Conservation (phyloP, 2,329 filamentous ascomycete species). For the Monosporascus sp. region DNA sequence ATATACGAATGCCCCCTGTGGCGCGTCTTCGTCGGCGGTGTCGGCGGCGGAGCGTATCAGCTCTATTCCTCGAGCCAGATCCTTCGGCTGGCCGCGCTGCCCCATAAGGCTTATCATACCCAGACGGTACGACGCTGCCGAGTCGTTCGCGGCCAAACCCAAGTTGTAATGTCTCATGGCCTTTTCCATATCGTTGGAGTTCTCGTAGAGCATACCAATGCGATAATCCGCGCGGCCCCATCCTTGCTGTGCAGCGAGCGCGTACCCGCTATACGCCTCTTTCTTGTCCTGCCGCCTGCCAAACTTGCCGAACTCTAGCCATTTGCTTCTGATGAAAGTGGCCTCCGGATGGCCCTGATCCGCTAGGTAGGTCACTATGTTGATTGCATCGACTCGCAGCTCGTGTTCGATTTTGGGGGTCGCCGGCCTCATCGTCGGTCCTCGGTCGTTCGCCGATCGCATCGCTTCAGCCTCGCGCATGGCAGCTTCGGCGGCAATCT, state of each 20-base stretch:
- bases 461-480: slow-evolving; percentile 51
- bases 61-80: slow-evolving; percentile 71
- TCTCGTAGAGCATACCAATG: slow-evolving; percentile 97
- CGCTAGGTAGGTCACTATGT: slow-evolving; percentile 84
- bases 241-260: slow-evolving; percentile 76
- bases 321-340: slow-evolving; percentile 90
- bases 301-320: slow-evolving; percentile 97
- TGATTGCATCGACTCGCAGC: slow-evolving; percentile 80
- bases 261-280: slow-evolving; percentile 85
- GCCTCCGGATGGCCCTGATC: slow-evolving; percentile 91
- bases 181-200: slow-evolving; percentile 85
- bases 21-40: slow-evolving; percentile 89
- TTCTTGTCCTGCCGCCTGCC: slow-evolving; percentile 87
- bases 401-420: slow-evolving; percentile 89
- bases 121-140: slow-evolving; percentile 77
- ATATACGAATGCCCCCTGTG: slow-evolving; percentile 91
- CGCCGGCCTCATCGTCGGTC: slow-evolving; percentile 52
- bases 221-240: slow-evolving; percentile 90
- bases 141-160: slow-evolving; percentile 76
- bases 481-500: slow-evolving; percentile 74
- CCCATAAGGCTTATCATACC: slow-evolving; percentile 97
- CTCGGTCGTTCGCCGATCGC: slow-evolving; percentile 27
- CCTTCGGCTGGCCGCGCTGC: slow-evolving; percentile 84
- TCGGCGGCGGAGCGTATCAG: slow-evolving; percentile 80
- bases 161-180: slow-evolving; percentile 86